Conservation (phyloP, 805 yeast genomes). For the Sugiyamaella lignohabitans region DNA sequence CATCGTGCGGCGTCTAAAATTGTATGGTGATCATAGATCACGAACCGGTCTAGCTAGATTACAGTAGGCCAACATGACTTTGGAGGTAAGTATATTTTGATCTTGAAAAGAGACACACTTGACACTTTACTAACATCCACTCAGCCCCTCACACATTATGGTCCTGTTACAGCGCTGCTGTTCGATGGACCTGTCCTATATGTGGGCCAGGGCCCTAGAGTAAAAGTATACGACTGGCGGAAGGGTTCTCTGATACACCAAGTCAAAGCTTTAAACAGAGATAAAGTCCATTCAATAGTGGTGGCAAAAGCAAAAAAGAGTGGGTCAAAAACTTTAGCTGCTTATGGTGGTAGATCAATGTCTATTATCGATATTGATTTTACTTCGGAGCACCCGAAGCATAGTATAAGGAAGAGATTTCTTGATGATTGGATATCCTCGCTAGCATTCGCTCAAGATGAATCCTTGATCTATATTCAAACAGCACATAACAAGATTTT, state of each 20-base stretch:
- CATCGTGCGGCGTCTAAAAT: not conserved
- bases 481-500: constrained; percentile 76
- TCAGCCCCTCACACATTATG: constrained; percentile 12
- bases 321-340: constrained; percentile 33
- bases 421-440: constrained; percentile 77
- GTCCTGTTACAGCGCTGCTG: constrained; percentile 66
- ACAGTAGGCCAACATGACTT: too few species aligned
- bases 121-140: too few species aligned
- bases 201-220: constrained; percentile 66
- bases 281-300: constrained; percentile 77
- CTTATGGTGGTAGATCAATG: constrained; percentile 72
- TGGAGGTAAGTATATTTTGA: too few species aligned
- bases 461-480: constrained; percentile 43
- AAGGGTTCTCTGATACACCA: constrained; percentile 35
- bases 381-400: constrained; percentile 15
- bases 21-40: too few species aligned
- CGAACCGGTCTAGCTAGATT: too few species aligned
- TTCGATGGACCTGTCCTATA: constrained; percentile 38
- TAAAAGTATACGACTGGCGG: constrained; percentile 48
- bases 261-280: constrained; percentile 51
- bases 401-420: constrained; percentile 26
- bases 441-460: constrained; percentile 43
- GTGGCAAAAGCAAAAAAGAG: constrained; percentile 29
- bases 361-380: constrained; percentile 33
- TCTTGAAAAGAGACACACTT: too few species aligned